These are phyloP conservation scores for Alternaria rosae DNA, from an alignment of 2,329 filamentous ascomycete genomes.

Conservation along the genomic window DNA sequence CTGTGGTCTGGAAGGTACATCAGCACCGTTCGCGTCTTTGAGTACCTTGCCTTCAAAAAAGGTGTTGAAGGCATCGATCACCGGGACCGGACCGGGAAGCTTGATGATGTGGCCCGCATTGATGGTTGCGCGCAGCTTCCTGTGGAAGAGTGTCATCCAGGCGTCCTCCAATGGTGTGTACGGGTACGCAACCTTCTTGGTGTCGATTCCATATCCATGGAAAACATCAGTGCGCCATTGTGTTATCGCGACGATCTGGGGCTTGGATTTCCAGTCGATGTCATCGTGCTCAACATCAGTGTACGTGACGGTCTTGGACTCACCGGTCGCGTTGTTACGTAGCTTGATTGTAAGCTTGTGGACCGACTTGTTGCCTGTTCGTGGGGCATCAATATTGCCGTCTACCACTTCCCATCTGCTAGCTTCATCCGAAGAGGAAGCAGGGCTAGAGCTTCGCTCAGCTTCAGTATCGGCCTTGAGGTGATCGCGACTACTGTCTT, in stretches of 20 bases:
- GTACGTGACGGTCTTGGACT: background rate
- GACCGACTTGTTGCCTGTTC: background rate
- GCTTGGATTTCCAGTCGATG: constrained; percentile 9
- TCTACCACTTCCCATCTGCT: constrained; percentile 5
- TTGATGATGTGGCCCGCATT: constrained; percentile 10
- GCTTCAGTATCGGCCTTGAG: background rate
- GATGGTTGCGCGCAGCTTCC: constrained; percentile 12
- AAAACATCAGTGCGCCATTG: constrained; percentile 12
- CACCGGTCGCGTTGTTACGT: background rate
- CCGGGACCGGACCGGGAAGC: background rate
- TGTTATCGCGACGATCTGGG: constrained; percentile 2
- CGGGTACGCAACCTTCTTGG: background rate
- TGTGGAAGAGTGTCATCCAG: constrained; percentile 20
- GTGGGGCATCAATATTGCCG: background rate
- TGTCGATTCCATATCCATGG: background rate
- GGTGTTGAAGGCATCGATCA: background rate
- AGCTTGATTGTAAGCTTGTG: constrained; percentile 3
- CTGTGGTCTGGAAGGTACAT: background rate
- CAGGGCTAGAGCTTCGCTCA: background rate
- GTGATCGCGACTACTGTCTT: background rate
- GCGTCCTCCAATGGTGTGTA: constrained; percentile 21
- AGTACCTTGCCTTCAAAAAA: background rate
- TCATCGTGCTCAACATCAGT: background rate
- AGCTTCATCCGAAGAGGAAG: background rate
- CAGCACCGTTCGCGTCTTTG: background rate